Base-by-base conservation (phyloP, 2,329 filamentous ascomycete species). In the Tolypocladium sp. region DNA sequence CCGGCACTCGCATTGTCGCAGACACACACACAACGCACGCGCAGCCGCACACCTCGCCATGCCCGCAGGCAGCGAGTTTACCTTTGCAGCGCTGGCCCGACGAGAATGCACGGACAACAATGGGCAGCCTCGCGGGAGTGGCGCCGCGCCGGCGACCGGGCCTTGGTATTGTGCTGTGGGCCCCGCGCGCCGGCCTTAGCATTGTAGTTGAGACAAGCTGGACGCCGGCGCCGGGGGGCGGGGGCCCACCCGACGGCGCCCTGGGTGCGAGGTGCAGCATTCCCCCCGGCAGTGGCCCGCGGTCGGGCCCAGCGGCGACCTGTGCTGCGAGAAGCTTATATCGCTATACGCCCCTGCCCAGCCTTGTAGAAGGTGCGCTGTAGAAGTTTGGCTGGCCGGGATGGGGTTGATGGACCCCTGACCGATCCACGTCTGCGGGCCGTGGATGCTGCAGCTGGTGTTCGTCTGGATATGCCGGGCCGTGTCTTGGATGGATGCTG, bases 111-210 rank as follows among this genome's bases (percentile, higher is more conserved):
- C 49, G 30, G 49, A 6, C 49, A 22, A 52, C 30, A 52, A 52
- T 55, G 53, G 52, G 12, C 53, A 55, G 53, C 35, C 30, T 7
- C 8, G 49, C 49, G 40, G 55, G 40, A 41, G 54, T 5, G 27
- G 27, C 55, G 40, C 55, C 40, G 20, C 27, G 30, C 17, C 25
- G 59, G 10, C 66, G 64, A 59, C 57, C 57, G 66, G 57, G 54
- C 49, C 55, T 66, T 72, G 63, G 63, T 67, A 73, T 73, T 73
- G 70, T 72, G 64, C 13, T 63, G 56, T 57, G 60, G 59, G 63
- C 66, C 63, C 61, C 67, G 68, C 69, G 68, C 68, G 63, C 60
- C 53, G 59, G 54, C 60, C 64, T 71, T 71, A 64, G 64, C 70
- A 72, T 72, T 72, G 71, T 73, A 71, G 63, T 63, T 62, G 62